Conservation (phyloP, 441 rosid genomes). For the Arabidopsis hybrid region DNA sequence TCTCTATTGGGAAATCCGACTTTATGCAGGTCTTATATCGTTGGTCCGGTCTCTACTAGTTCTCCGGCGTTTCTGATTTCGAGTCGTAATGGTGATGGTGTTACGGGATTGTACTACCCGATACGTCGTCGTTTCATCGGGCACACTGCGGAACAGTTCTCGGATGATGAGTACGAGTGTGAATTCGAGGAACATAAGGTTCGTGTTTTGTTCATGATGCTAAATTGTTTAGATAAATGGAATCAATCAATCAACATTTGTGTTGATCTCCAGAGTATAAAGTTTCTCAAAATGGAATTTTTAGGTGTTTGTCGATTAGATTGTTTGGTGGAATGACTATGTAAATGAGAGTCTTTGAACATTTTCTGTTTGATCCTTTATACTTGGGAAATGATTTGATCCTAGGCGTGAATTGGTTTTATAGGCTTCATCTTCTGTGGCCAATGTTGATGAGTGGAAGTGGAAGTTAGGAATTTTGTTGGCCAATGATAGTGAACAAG, state of each 20-base stretch:
- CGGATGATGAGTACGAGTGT: slow-evolving; percentile 92
- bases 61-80: slow-evolving; percentile 44
- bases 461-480: slow-evolving; percentile 88
- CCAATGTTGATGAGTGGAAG: slow-evolving; percentile 95
- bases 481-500: slow-evolving; percentile 78
- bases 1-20: slow-evolving; percentile 35
- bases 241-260: slow-evolving; percentile 18
- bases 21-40: slow-evolving; percentile 21
- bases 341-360: slow-evolving; percentile 14
- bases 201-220: slow-evolving; percentile 27
- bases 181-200: slow-evolving; percentile 92
- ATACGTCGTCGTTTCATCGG: slow-evolving; percentile 53
- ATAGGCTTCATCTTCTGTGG: slow-evolving; percentile 93
- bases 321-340: neutral
- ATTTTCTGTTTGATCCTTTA: neutral
- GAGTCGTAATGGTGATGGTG: slow-evolving; percentile 20
- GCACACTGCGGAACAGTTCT: slow-evolving; percentile 86
- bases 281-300: slow-evolving; percentile 19
- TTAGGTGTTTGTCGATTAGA: slow-evolving; percentile 14
- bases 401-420: slow-evolving; percentile 15
- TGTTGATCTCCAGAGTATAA: neutral
- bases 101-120: slow-evolving; percentile 21
- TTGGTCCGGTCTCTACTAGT: slow-evolving; percentile 30
- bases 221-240: slow-evolving; percentile 6
- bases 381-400: slow-evolving; percentile 15